These are phyloP conservation scores for Solanum piurae DNA, from an alignment of 257 asterid species.

Conservation along the genomic window DNA sequence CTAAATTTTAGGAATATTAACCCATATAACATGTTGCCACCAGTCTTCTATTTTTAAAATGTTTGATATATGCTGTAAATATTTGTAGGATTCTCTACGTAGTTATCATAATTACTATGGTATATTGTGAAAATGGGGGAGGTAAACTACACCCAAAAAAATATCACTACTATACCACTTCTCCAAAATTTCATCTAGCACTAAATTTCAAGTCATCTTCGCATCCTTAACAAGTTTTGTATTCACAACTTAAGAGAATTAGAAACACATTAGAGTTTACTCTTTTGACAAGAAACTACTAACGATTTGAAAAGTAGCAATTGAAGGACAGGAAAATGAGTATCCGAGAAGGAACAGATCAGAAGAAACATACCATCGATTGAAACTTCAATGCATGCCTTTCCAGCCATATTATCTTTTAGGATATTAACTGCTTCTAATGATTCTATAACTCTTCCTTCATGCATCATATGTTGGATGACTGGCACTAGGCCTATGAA, in stretches of 20 bases:
- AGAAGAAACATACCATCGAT: conserved; percentile 40
- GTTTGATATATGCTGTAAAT: neutral
- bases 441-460: conserved; percentile 46
- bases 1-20: neutral
- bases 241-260: neutral
- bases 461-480: conserved; percentile 48
- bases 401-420: conserved; percentile 23
- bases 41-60: neutral
- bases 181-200: neutral
- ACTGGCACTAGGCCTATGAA: conserved; percentile 81
- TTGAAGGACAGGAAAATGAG: neutral
- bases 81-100: neutral
- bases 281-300: neutral
- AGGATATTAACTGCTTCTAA: conserved; percentile 38
- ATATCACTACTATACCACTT: neutral
- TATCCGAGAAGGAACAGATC: conserved; percentile 1
- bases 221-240: neutral
- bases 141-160: neutral
- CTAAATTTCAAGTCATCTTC: neutral
- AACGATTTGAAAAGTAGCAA: neutral
- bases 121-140: neutral
- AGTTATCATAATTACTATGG: neutral
- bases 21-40: neutral
- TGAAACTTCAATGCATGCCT: conserved; percentile 50
- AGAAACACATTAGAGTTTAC: neutral